These are phyloP conservation scores for Corrigiola litoralis DNA, from an alignment of 179 eudicot genomes.

Conservation along the genomic window DNA sequence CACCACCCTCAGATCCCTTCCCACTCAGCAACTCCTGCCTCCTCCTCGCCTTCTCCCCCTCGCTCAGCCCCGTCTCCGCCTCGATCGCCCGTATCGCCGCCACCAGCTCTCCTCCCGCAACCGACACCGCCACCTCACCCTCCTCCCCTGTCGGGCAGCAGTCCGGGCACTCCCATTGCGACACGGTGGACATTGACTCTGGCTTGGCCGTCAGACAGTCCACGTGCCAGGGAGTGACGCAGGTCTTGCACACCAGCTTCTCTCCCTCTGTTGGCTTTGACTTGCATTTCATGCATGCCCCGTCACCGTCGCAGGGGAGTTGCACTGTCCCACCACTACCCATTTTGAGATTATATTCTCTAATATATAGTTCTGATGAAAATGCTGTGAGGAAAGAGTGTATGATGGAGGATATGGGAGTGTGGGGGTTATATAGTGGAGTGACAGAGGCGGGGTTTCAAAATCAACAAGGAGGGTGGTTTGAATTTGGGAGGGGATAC, in stretches of 20 bases:
- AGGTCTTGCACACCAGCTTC: conserved; percentile 60
- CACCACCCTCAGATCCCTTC: conserved; percentile 15
- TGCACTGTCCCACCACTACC: too few relatives aligned
- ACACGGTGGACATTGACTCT: conserved; percentile 27
- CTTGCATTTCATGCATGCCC: conserved; percentile 71
- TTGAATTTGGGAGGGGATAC: conserved; percentile 30
- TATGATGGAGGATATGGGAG: background rate
- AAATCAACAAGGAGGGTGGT: conserved; percentile 21
- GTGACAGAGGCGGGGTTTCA: conserved; percentile 32
- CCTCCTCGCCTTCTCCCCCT: conserved; percentile 45
- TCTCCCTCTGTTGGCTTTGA: conserved; percentile 36
- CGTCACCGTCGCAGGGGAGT: conserved; percentile 84
- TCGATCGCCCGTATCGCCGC: conserved; percentile 46
- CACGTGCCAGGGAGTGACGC: conserved; percentile 84
- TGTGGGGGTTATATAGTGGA: background rate
- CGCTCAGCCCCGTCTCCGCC: conserved; percentile 38
- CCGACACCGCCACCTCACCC: background rate
- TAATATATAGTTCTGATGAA: too few relatives aligned
- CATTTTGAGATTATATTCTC: too few relatives aligned
- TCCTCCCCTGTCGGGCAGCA: conserved; percentile 28
- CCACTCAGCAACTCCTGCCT: conserved; percentile 51
- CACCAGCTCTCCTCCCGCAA: conserved; percentile 27
- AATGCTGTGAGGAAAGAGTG: conserved; percentile 2
- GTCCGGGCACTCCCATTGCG: conserved; percentile 83
- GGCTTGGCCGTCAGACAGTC: conserved; percentile 38